These are phyloP conservation scores for Mucor piriformis DNA, from an alignment of 371 early-diverging fungal genomes.

Conservation along the genomic window DNA sequence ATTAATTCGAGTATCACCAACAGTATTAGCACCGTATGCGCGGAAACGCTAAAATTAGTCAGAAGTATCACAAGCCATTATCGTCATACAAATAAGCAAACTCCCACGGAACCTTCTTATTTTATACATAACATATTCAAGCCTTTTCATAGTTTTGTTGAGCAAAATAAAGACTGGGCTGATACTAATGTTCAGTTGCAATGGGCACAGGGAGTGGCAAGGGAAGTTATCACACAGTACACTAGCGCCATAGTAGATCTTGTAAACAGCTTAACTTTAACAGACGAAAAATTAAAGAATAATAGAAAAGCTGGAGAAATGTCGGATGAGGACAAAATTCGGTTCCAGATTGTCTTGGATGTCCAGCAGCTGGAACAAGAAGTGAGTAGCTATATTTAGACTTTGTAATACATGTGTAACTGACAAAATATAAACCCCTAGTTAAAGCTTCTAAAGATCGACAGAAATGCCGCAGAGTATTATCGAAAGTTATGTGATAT, in stretches of 20 bases:
- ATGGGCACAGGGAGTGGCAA: slow-evolving; percentile 39
- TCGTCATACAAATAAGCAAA: slow-evolving; percentile 51
- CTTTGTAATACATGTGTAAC: background rate
- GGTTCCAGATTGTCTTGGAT: slow-evolving; percentile 62
- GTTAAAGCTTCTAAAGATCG: slow-evolving; percentile 12
- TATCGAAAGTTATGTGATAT: background rate
- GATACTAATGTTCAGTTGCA: slow-evolving; percentile 10
- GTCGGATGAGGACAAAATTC: slow-evolving; percentile 62
- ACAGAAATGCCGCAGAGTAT: background rate
- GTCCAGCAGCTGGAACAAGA: slow-evolving; percentile 52
- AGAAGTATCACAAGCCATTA: slow-evolving; percentile 56
- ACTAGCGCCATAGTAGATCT: slow-evolving; percentile 30
- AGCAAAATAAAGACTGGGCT: slow-evolving; percentile 33
- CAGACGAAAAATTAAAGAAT: slow-evolving; percentile 37
- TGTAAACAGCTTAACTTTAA: slow-evolving; percentile 31
- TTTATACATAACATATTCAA: slow-evolving; percentile 63
- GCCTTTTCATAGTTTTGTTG: slow-evolving; percentile 53
- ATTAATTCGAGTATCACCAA: slow-evolving; percentile 49
- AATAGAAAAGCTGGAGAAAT: slow-evolving; percentile 15
- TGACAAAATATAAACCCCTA: background rate
- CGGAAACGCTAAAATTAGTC: slow-evolving; percentile 51
- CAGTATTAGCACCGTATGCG: slow-evolving; percentile 56
- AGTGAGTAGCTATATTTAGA: slow-evolving; percentile 30
- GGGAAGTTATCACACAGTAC: slow-evolving; percentile 39
- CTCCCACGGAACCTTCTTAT: slow-evolving; percentile 64